A percentile compares a stretch with the other conserved stretches of the same genome.
Conservation (phyloP, 768 basidiomycete genomes). For the Calocera viscosa region DNA sequence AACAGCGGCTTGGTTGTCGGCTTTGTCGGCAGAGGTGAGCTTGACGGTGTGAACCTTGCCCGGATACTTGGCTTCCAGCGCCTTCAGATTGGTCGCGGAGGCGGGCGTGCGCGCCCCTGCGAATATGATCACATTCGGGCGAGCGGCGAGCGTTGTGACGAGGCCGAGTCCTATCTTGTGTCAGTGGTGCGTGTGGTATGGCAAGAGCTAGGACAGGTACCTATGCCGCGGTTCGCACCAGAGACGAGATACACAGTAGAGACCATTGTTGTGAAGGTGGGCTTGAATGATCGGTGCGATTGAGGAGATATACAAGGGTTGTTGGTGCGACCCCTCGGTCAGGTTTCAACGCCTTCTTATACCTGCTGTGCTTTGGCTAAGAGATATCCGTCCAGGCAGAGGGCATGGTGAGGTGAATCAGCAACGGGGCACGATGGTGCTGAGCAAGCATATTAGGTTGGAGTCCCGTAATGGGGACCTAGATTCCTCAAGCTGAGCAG, state of each 20-base stretch:
- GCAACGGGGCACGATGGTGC: too few species aligned
- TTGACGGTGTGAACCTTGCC: constrained; percentile 14
- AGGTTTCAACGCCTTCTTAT: too few species aligned
- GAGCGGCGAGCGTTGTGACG: constrained; percentile 7
- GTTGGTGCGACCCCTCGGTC: too few species aligned
- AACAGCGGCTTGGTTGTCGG: constrained; percentile 13
- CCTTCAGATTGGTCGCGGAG: constrained; percentile 8
- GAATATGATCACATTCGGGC: constrained; percentile 13
- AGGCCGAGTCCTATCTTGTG: constrained; percentile 10
- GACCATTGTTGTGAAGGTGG: neutral
- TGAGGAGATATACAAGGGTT: too few species aligned
- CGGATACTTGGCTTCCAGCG: constrained; percentile 7
- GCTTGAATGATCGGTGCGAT: too few species aligned
- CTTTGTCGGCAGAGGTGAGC: constrained; percentile 15
- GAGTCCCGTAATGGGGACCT: too few species aligned
- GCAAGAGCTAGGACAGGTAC: neutral
- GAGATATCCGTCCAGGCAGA: too few species aligned
- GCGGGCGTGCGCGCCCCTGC: constrained; percentile 15
- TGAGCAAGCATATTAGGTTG: too few species aligned
- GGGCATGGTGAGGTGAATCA: too few species aligned
- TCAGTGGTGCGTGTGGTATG: neutral
- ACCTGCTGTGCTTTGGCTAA: too few species aligned
- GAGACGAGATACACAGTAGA: constrained; percentile 11
- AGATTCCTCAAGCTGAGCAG: too few species aligned
- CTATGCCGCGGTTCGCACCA: constrained; percentile 17